Percentiles rank a stretch among this genome's conserved stretches.
These are phyloP conservation scores for Gryganskiella cystojenkinii DNA, from an alignment of 192 early-diverging fungal genomes.

Conservation along the genomic window DNA sequence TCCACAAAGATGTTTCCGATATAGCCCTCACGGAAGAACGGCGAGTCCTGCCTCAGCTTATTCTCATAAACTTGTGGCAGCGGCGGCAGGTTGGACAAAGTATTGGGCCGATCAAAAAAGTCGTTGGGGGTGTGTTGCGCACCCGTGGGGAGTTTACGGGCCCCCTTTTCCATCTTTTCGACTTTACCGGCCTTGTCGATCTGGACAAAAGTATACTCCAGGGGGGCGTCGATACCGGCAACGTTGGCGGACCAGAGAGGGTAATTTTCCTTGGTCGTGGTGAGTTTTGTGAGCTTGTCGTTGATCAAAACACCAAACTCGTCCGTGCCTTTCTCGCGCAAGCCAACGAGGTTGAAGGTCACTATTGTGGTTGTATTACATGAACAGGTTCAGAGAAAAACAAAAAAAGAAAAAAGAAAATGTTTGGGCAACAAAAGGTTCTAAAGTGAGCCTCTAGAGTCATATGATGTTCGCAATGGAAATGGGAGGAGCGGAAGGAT, in stretches of 20 bases:
- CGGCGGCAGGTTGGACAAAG: constrained; percentile 18
- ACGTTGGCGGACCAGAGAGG: constrained; percentile 49
- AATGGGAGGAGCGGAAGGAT: no score
- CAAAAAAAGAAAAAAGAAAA: not conserved
- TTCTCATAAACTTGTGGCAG: constrained; percentile 41
- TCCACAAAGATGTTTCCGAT: constrained; percentile 35
- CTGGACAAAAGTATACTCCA: constrained; percentile 33
- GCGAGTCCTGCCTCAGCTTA: constrained; percentile 25
- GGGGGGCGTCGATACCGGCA: constrained; percentile 22
- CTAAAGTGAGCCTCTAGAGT: no score
- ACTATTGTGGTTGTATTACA: constrained; percentile 6
- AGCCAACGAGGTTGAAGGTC: constrained; percentile 43
- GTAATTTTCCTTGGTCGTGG: constrained; percentile 20
- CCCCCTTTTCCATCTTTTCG: constrained; percentile 7
- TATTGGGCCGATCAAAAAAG: constrained; percentile 23
- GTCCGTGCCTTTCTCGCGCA: constrained; percentile 17
- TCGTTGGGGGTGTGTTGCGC: constrained; percentile 33
- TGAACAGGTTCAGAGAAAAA: not conserved
- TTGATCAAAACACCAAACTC: constrained; percentile 33
- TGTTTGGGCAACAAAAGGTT: not conserved
- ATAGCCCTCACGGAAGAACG: constrained; percentile 30
- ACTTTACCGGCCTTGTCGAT: constrained; percentile 15
- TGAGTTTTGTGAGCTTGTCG: constrained; percentile 39
- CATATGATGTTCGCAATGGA: no score
- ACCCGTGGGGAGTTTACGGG: constrained; percentile 24